These are phyloP conservation scores for Moesziomyces sp. DNA, from an alignment of 1,284 basidiomycete genomes.

Conservation along the genomic window DNA sequence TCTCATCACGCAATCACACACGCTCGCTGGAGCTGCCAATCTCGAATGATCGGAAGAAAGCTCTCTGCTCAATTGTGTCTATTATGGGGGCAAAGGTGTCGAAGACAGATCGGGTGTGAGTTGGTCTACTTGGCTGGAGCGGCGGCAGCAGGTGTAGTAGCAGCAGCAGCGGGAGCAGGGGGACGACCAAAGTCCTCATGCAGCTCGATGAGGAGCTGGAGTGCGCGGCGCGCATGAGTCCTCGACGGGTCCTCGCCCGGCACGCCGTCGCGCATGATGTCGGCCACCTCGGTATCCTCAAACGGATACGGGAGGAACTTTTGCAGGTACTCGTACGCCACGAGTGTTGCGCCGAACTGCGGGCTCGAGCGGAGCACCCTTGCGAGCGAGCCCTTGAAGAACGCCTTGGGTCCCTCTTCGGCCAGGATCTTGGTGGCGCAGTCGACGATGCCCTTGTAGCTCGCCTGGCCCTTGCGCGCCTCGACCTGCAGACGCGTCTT, in stretches of 20 bases:
- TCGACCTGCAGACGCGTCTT: constrained; percentile 99
- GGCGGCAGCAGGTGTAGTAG: not conserved
- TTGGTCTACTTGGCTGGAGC: constrained; percentile 19
- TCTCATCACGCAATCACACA: not conserved
- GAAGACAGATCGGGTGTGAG: too few species aligned
- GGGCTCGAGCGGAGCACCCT: constrained; percentile 81
- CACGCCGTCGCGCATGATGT: constrained; percentile 41
- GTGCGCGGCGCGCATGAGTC: constrained; percentile 49
- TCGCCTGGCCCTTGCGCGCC: constrained; percentile 87
- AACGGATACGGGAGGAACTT: constrained; percentile 52
- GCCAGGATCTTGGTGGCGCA: constrained; percentile 85
- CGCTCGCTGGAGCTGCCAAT: too few species aligned
- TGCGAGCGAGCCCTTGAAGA: constrained; percentile 95
- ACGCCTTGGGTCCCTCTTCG: constrained; percentile 86
- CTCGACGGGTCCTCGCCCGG: constrained; percentile 48
- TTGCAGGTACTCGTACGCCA: constrained; percentile 81
- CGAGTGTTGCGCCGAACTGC: constrained; percentile 88
- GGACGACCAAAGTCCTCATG: constrained; percentile 60
- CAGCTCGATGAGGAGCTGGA: constrained; percentile 53
- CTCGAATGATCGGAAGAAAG: not conserved
- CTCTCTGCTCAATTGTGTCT: constrained; percentile 5
- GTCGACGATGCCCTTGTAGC: constrained; percentile 90
- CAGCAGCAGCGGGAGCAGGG: constrained; percentile 12
- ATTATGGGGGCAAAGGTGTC: not conserved
- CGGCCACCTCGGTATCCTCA: constrained; percentile 44